These are phyloP conservation scores for Colletotrichum incanum DNA, from an alignment of 2,329 filamentous ascomycete species.

Conservation along the genomic window DNA sequence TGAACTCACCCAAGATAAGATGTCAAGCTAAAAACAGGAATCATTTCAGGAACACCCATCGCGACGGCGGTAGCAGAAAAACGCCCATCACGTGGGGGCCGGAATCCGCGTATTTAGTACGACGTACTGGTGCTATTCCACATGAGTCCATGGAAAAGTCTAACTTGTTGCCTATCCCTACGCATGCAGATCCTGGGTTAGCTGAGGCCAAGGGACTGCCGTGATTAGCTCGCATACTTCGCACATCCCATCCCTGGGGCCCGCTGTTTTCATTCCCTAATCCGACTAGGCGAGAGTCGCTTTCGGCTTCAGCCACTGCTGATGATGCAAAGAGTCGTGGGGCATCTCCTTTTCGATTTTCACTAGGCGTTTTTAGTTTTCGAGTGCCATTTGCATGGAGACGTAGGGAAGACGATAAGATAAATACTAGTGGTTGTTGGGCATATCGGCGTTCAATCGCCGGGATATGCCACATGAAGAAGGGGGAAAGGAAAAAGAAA, in stretches of 20 bases:
- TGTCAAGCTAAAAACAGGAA: not conserved
- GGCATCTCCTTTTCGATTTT: not conserved
- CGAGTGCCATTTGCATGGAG: no score
- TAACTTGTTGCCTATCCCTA: constrained; percentile 1
- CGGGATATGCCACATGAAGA: no score
- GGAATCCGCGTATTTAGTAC: constrained; percentile 6
- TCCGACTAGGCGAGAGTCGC: constrained; percentile 7
- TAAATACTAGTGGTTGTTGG: not conserved
- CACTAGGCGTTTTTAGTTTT: not conserved
- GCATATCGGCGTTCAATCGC: not conserved
- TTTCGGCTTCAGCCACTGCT: not conserved
- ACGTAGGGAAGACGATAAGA: not conserved
- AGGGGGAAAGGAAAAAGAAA: no score
- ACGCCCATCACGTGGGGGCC: not conserved
- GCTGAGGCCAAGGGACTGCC: constrained; percentile 9
- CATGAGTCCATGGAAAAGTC: constrained; percentile 1
- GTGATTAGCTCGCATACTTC: constrained; percentile 10
- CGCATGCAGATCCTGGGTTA: constrained; percentile 9
- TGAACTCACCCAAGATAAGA: not conserved
- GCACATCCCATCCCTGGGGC: not conserved
- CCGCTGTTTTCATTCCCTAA: constrained; percentile 5
- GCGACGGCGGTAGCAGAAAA: not conserved
- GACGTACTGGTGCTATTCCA: not conserved
- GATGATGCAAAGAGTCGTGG: not conserved
- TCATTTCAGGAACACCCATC: not conserved